Evolutionary conservation across 169 alveolate genomes (phyloP).

Genomic region (Plasmodium coatneyi): DNA sequence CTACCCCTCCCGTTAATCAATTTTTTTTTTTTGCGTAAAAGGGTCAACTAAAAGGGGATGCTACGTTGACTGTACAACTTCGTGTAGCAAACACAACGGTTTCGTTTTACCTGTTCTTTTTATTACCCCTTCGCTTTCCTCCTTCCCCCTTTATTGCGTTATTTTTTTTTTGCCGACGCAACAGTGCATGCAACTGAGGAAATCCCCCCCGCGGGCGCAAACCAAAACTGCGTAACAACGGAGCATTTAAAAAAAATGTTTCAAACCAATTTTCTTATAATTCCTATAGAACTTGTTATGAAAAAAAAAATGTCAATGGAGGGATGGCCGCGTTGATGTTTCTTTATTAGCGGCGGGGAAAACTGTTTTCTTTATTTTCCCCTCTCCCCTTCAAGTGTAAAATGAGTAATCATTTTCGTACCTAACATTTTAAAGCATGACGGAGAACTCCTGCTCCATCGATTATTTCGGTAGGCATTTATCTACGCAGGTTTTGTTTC

Average conservation of each 20-base stretch:
- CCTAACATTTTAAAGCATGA: neutral
- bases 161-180: neutral
- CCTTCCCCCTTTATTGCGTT: neutral
- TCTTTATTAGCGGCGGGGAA: neutral
- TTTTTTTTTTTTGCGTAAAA: neutral
- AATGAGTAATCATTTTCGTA: neutral
- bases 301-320: neutral
- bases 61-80: neutral
- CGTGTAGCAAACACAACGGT: neutral
- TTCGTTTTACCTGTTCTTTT: neutral
- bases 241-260: too few relatives aligned
- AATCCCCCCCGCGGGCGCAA: neutral
- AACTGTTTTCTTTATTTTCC: neutral
- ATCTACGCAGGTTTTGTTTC: neutral
- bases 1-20: neutral
- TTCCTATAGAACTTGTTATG: neutral
- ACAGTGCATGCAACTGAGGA: neutral
- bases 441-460: neutral
- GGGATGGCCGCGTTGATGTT: neutral
- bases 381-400: neutral
- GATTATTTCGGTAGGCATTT: constrained; percentile 30
- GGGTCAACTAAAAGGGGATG: neutral
- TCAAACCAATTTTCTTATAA: neutral
- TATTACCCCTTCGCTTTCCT: neutral
- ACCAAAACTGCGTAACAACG: neutral